Percentiles rank a stretch among this genome's conserved stretches.
Conservation (phyloP, 2,329 filamentous ascomycete species). For the Acrodontium crateriforme region DNA sequence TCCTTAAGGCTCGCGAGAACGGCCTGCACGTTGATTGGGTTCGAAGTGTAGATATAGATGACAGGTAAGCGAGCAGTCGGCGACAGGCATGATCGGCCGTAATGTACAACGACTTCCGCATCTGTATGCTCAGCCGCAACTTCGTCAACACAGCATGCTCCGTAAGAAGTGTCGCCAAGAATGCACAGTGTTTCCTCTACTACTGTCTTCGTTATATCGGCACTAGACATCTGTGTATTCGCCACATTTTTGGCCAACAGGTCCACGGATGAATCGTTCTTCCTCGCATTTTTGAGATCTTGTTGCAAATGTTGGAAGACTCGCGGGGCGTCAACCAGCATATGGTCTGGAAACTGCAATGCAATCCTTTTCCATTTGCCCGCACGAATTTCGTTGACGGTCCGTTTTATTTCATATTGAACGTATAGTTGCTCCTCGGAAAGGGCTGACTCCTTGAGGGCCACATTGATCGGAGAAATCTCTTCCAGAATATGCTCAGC, state of each 20-base stretch:
- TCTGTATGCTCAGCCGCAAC: conserved; percentile 87
- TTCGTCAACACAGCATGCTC: conserved; percentile 93
- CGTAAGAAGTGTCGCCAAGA: conserved; percentile 90
- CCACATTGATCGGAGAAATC: conserved; percentile 28
- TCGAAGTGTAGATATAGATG: conserved; percentile 76
- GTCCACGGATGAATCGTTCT: neutral
- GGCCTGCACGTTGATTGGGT: conserved; percentile 48
- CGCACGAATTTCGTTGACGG: conserved; percentile 58
- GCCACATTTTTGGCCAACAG: too few relatives aligned
- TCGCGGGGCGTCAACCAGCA: conserved; percentile 73
- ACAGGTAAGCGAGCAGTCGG: conserved; percentile 79
- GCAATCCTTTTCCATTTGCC: conserved; percentile 65
- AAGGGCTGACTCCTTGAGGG: conserved; percentile 19
- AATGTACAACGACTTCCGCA: conserved; percentile 86
- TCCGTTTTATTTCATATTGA: conserved; percentile 76
- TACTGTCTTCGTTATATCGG: neutral
- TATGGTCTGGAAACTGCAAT: conserved; percentile 89
- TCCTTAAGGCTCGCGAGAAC: conserved; percentile 49
- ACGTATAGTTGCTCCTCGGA: conserved; percentile 57
- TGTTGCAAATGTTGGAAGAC: conserved; percentile 55
- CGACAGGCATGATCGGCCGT: conserved; percentile 81
- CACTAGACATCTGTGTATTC: neutral
- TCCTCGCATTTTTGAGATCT: conserved; percentile 27
- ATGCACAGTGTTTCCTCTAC: conserved; percentile 53
- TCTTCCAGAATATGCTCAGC: conserved; percentile 47